Conservation (phyloP, 139 green algal genomes). For the Tetradesmus lagerheimii region DNA sequence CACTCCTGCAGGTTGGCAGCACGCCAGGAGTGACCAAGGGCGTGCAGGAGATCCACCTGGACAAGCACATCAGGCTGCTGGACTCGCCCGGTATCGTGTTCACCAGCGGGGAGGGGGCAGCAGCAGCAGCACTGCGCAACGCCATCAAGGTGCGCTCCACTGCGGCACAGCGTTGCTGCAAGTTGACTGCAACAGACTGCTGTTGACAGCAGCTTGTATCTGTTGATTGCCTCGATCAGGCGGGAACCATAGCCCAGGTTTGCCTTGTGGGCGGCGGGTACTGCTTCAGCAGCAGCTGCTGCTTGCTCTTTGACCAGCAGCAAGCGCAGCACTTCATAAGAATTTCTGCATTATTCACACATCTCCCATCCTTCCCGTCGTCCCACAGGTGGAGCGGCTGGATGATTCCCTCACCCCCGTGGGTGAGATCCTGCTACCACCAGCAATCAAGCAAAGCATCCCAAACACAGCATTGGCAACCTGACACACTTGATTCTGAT, state of each 20-base stretch:
- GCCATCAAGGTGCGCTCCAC: conserved; percentile 79
- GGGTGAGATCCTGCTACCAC: conserved; percentile 89
- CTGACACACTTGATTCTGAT: no score
- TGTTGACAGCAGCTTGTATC: neutral
- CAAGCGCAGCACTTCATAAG: no score
- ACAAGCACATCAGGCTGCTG: conserved; percentile 96
- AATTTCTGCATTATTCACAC: no score
- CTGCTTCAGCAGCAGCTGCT: no score
- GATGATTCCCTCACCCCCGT: conserved; percentile 82
- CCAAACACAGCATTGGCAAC: no score
- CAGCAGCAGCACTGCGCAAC: conserved; percentile 88
- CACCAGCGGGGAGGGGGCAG: conserved; percentile 67
- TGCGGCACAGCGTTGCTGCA: neutral
- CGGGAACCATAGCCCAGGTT: no score
- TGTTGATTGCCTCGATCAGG: neutral
- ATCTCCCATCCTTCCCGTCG: no score
- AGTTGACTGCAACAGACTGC: neutral
- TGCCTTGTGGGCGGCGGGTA: no score
- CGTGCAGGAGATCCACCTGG: conserved; percentile 94
- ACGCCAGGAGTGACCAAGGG: conserved; percentile 88
- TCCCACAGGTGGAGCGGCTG: conserved; percentile 82
- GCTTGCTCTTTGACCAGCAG: no score
- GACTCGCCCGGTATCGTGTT: conserved; percentile 88
- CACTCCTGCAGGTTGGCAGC: conserved; percentile 80
- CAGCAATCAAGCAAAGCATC: no score